Percentiles rank a stretch among this genome's conserved stretches.
Conservation (phyloP, 805 yeast genomes). For the Lipomyces kockii region DNA sequence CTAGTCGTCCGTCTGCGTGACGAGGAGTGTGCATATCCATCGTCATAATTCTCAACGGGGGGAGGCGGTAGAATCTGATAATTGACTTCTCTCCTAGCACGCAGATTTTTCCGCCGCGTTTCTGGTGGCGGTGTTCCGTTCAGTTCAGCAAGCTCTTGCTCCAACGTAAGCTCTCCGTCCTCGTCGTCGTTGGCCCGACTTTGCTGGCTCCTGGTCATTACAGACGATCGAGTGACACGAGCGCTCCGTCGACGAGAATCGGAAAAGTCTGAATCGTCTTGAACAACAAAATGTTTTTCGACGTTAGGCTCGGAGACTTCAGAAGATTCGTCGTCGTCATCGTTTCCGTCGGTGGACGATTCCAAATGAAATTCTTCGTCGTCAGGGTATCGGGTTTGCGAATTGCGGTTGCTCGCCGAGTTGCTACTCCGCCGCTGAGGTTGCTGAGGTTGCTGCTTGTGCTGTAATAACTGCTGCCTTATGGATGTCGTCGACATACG, state of each 20-base stretch:
- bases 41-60: slow-evolving; percentile 41
- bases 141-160: slow-evolving; percentile 69
- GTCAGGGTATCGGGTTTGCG: slow-evolving; percentile 40
- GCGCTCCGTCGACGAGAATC: slow-evolving; percentile 19
- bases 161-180: slow-evolving; percentile 48
- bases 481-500: slow-evolving; percentile 25
- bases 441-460: slow-evolving; percentile 13
- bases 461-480: slow-evolving; percentile 31
- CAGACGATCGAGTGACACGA: slow-evolving; percentile 6
- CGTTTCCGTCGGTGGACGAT: slow-evolving; percentile 37
- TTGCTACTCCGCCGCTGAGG: neutral
- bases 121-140: slow-evolving; percentile 58
- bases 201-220: neutral
- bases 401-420: slow-evolving; percentile 46
- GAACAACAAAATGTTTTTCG: slow-evolving; percentile 30
- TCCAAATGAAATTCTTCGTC: slow-evolving; percentile 39
- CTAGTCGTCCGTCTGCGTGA: slow-evolving; percentile 39
- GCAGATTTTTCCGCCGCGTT: slow-evolving; percentile 48
- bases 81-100: slow-evolving; percentile 74
- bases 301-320: slow-evolving; percentile 6
- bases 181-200: slow-evolving; percentile 40
- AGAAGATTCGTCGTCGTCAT: slow-evolving; percentile 33
- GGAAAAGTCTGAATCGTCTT: slow-evolving; percentile 32
- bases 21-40: slow-evolving; percentile 9
- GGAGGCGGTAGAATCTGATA: slow-evolving; percentile 86